Evolutionary conservation across 495 filamentous ascomycete genomes (phyloP), one percentile per base, ranked within the genome.

Genomic region (Trypethelium eluteriae): DNA sequence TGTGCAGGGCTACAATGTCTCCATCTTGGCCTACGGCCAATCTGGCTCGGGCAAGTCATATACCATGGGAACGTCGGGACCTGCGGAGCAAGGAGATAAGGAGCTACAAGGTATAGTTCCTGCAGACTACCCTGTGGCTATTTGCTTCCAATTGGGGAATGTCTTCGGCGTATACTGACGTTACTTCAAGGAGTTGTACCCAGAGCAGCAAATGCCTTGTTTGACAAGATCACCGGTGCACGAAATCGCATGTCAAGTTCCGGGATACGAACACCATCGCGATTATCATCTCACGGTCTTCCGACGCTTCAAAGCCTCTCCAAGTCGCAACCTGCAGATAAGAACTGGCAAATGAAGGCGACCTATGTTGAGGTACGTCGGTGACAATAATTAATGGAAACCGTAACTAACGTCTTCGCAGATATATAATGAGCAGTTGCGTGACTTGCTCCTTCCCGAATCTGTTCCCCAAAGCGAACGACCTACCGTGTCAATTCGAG

Each of bases 21-120:
- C 94, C 12, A 85, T 99, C 61, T 83, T 99, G 68, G 94, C 94
- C 49, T 99, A 99, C 72, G 94, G 94, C 70, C 94, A 99, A 80
- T 99, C 94, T n/a, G 94, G 94, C 46, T 92, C 94, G n/a, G 94
- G 94, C 72, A 99, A 99, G 78, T 99, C 94, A 1, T 98, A 97
- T 75, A 99, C 94, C 0, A 99, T 99, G 94, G 94, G 94, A 49
- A 99, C 94, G 1, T 89, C 94, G 2, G 91, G 93, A 2, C 93
- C 95, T 7, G 78, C 74, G 25, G 93, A 96, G 73, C 90, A 96
- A 72, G 81, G 80, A n/a, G 81, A 93, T 71, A 64, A 82, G 57
- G 82, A 88, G 12, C 77, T 85, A 0, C 96, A 92, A 90, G 93
- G 92, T 96, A 81, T 76, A 85, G 77, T n/a, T 56, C 25, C 25